Evolutionary conservation across 768 basidiomycete species (phyloP).

Genomic region (Pisolithus orientalis): DNA sequence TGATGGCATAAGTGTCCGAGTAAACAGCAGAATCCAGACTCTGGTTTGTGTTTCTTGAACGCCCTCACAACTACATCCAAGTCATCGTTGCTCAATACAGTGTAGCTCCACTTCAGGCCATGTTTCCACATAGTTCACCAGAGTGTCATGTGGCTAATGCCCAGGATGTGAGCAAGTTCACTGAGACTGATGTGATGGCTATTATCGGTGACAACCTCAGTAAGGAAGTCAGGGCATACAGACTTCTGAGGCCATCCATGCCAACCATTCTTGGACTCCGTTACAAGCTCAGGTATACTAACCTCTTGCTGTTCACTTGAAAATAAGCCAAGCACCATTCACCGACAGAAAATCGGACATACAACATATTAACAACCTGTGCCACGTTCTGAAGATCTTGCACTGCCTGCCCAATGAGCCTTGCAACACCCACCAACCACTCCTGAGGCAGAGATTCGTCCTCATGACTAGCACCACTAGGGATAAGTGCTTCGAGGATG

Average conservation of each 20-base stretch:
- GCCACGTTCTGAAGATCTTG: neutral
- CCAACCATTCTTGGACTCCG: neutral
- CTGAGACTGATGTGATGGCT: slow-evolving; percentile 1
- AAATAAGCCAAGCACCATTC: neutral
- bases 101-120: slow-evolving; percentile 6
- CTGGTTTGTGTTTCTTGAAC: slow-evolving; percentile 9
- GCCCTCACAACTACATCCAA: slow-evolving; percentile 10
- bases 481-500: slow-evolving; percentile 7
- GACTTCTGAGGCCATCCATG: slow-evolving; percentile 8
- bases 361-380: neutral
- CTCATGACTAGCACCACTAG: neutral
- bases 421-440: slow-evolving; percentile 7
- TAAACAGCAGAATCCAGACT: slow-evolving; percentile 15
- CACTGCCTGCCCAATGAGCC: slow-evolving; percentile 3
- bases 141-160: slow-evolving; percentile 13
- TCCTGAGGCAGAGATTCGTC: neutral
- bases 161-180: slow-evolving; percentile 3
- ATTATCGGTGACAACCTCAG: slow-evolving; percentile 6
- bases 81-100: slow-evolving; percentile 11
- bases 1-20: slow-evolving; percentile 8
- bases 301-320: neutral
- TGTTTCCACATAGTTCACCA: slow-evolving; percentile 4
- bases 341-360: neutral
- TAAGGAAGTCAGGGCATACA: slow-evolving; percentile 3
- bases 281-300: neutral